phyloP scores from a whole-genome alignment of 441 rosid genomes.

The Adansonia rubrostipa region DNA sequence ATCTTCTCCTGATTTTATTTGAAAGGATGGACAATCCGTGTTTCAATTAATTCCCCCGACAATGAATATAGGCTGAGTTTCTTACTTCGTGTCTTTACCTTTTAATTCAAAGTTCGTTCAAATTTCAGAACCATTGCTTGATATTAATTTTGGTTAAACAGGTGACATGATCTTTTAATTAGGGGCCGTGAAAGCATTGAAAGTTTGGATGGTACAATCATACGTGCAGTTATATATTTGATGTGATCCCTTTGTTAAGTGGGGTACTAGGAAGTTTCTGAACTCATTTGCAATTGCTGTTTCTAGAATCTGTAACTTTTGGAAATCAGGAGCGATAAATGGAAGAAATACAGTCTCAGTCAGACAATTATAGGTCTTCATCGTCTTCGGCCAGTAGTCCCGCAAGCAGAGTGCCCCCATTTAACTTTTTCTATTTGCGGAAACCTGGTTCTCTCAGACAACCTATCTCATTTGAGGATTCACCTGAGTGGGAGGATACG shows the following conservation, averaged over 20 bases:
- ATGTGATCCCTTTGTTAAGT: constrained; percentile 14
- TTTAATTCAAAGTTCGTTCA: background rate
- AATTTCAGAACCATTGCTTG: background rate
- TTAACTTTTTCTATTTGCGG: constrained; percentile 91
- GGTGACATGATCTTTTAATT: constrained; percentile 10
- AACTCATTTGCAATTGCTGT: constrained; percentile 16
- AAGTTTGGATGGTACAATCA: background rate
- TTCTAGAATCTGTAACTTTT: constrained; percentile 29
- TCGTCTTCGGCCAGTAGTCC: constrained; percentile 99
- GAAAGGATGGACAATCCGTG: constrained; percentile 3
- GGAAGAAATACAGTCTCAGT: constrained; percentile 98
- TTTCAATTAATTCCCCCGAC: background rate
- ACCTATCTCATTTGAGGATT: constrained; percentile 97
- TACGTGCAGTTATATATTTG: background rate
- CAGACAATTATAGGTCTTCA: constrained; percentile 92
- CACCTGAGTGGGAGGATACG: constrained; percentile 99
- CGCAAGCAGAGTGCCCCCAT: constrained; percentile 90
- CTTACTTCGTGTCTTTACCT: too few species aligned
- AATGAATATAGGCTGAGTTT: background rate
- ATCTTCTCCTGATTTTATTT: constrained; percentile 4
- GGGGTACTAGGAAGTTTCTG: constrained; percentile 20
- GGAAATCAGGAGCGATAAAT: constrained; percentile 38
- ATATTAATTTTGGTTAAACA: background rate
- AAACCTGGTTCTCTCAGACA: constrained; percentile 91
- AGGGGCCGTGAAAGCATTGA: constrained; percentile 9